Evolutionary conservation across 2,329 filamentous ascomycete genomes (phyloP).

Genomic region (Ascochyta pisi): DNA sequence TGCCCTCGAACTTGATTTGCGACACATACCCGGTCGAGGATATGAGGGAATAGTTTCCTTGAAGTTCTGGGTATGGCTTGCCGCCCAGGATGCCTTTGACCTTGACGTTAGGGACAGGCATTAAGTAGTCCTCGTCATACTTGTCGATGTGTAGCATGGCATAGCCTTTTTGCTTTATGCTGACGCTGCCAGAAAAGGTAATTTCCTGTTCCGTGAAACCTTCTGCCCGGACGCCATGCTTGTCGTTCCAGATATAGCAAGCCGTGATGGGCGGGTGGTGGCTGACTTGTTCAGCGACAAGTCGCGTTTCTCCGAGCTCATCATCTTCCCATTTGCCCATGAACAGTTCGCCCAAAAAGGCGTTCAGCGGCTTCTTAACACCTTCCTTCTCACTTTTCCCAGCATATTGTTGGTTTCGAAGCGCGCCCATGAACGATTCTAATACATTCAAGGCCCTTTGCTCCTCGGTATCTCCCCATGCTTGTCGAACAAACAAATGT

Average conservation of each 20-base stretch:
- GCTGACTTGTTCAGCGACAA: conserved; percentile 55
- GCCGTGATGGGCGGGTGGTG: conserved; percentile 58
- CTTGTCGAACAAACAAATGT: conserved; percentile 55
- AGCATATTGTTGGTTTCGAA: conserved; percentile 58
- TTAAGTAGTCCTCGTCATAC: conserved; percentile 54
- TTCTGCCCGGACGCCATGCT: conserved; percentile 52
- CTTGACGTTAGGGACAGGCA: conserved; percentile 55
- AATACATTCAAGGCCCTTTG: conserved; percentile 55
- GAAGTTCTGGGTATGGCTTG: conserved; percentile 54
- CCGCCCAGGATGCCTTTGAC: conserved; percentile 55
- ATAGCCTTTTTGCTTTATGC: conserved; percentile 57
- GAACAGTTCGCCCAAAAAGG: conserved; percentile 59
- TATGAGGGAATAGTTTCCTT: conserved; percentile 51
- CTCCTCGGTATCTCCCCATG: conserved; percentile 49
- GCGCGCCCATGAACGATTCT: conserved; percentile 57
- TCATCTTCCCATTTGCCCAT: conserved; percentile 43
- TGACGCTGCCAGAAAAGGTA: conserved; percentile 54
- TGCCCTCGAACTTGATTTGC: conserved; percentile 54
- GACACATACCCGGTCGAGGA: conserved; percentile 52
- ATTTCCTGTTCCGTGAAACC: conserved; percentile 57
- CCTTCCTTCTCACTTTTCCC: conserved; percentile 52
- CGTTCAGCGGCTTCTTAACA: conserved; percentile 60
- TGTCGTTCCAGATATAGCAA: conserved; percentile 56
- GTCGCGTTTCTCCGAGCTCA: conserved; percentile 49
- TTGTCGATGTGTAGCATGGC: conserved; percentile 54